These are phyloP conservation scores for Penicillium capsulatum DNA, from an alignment of 2,329 filamentous ascomycete species.

Conservation along the genomic window DNA sequence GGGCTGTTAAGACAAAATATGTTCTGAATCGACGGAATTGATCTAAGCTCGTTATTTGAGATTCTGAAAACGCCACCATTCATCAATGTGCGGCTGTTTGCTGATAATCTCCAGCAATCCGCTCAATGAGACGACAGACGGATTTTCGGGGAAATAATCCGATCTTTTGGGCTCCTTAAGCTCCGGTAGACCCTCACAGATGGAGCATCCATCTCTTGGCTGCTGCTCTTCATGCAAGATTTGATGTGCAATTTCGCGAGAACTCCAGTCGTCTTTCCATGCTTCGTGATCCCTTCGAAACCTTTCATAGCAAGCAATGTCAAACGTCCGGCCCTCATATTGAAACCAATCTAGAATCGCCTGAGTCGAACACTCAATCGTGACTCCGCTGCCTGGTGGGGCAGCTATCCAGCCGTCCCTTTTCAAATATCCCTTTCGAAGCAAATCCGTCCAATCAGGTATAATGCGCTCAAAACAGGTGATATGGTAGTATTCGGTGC, in stretches of 20 bases:
- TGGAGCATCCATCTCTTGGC: not conserved
- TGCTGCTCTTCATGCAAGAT: not conserved
- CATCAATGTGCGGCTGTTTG: slow-evolving; percentile 1
- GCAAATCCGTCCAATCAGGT: not conserved
- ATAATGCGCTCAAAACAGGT: not conserved
- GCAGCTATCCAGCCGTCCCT: not conserved
- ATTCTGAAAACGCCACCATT: too few species aligned
- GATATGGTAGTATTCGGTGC: not conserved
- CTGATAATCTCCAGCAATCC: not conserved
- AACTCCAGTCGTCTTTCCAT: not conserved
- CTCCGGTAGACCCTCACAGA: slow-evolving; percentile 1
- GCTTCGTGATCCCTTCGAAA: not conserved
- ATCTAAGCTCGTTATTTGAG: too few species aligned
- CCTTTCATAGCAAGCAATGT: not conserved
- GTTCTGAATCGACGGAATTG: too few species aligned
- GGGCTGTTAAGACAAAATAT: too few species aligned
- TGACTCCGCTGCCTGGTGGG: not conserved
- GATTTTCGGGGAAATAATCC: slow-evolving; percentile 1
- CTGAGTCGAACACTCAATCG: not conserved
- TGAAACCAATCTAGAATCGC: not conserved
- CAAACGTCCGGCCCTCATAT: not conserved
- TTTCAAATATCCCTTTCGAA: not conserved
- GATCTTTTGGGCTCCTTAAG: not conserved
- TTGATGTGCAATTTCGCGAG: not conserved
- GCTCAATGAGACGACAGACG: not conserved